Percentiles rank a stretch among this genome's conserved stretches.
These are phyloP conservation scores for Xerocomus potaroensis DNA, from an alignment of 768 basidiomycete genomes.

Conservation along the genomic window DNA sequence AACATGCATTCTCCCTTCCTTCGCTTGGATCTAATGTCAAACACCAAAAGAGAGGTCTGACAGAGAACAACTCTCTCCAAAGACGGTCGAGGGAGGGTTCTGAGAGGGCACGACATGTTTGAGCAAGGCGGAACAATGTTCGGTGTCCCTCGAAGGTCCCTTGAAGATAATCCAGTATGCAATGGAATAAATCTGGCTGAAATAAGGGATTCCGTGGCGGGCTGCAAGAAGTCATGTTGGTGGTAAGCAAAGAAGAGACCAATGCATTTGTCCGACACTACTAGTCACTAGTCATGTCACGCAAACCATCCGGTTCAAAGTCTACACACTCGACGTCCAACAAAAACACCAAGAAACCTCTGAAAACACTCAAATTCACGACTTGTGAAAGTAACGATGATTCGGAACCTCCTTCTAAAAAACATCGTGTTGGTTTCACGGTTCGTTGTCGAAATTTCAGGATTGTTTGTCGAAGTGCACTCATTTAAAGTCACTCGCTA, in stretches of 20 bases:
- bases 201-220: not conserved
- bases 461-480: not conserved
- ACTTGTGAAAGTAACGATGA: constrained; percentile 9
- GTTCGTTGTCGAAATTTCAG: constrained; percentile 1
- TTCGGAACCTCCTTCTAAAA: constrained; percentile 21
- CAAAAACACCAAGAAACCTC: constrained; percentile 11
- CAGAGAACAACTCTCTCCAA: not conserved
- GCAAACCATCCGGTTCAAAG: constrained; percentile 10
- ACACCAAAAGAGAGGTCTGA: not conserved
- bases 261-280: no score
- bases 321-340: not conserved
- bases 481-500: not conserved
- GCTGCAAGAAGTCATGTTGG: no score
- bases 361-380: constrained; percentile 25
- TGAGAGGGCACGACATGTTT: not conserved
- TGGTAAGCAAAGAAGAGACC: no score
- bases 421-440: constrained; percentile 6
- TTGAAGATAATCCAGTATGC: not conserved
- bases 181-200: not conserved
- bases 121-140: not conserved
- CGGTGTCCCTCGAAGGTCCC: not conserved
- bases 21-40: not conserved
- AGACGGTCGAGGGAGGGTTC: not conserved
- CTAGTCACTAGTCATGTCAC: constrained; percentile 20
- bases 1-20: not conserved